A percentile compares a stretch with the other conserved stretches of the same genome.
Conservation (phyloP, 208 protist genomes). For the Acanthamoeba pearcei region DNA sequence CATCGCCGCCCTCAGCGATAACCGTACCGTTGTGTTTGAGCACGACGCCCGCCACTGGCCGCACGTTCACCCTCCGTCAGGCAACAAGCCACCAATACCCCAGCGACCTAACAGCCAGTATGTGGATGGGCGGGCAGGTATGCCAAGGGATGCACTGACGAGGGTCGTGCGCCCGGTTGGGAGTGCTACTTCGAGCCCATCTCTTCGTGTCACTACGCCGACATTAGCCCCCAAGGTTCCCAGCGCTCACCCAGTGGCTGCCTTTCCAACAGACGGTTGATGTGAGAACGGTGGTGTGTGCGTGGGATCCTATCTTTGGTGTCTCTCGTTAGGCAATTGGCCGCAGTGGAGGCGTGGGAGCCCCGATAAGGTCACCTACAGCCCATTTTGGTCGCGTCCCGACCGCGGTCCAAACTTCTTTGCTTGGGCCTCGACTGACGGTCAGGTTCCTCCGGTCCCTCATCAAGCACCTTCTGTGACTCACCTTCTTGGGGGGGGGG, state of each 20-base stretch:
- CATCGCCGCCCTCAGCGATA: constrained; percentile 12
- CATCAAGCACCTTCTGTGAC: background rate
- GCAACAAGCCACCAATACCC: background rate
- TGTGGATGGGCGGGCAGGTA: background rate
- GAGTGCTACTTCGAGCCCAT: constrained; percentile 45
- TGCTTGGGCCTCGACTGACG: constrained; percentile 20
- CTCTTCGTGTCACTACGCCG: background rate
- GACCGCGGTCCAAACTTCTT: background rate
- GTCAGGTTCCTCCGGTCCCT: background rate
- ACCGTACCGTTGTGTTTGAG: background rate
- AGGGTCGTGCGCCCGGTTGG: background rate
- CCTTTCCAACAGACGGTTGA: background rate
- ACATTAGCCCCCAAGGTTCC: background rate
- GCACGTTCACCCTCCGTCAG: background rate
- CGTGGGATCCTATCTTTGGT: no score
- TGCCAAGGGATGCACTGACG: background rate
- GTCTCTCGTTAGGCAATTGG: background rate
- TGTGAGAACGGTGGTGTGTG: background rate
- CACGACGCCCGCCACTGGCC: background rate
- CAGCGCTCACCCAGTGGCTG: background rate
- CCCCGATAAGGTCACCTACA: background rate
- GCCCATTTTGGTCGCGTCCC: background rate
- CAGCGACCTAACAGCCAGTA: background rate
- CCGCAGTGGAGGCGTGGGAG: background rate
- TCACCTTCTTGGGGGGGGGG: background rate